Conservation (phyloP, 1,284 basidiomycete species). For the Ustilago hordei region DNA sequence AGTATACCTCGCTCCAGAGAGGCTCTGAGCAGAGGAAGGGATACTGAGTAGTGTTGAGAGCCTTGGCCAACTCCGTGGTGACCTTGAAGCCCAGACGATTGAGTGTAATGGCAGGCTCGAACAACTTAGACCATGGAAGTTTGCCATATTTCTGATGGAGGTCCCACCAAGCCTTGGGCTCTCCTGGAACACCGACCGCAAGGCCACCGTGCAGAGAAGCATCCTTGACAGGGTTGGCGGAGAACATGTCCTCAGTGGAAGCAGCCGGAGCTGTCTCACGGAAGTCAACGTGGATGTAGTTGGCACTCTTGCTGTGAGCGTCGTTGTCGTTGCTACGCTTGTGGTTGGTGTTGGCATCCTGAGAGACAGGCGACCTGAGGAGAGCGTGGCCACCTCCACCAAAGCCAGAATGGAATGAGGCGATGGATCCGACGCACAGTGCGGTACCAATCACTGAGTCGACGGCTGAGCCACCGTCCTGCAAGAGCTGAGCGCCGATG, state of each 20-base stretch:
- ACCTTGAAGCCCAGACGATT: slow-evolving; percentile 66
- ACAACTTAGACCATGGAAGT: slow-evolving; percentile 64
- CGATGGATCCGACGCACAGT: slow-evolving; percentile 70
- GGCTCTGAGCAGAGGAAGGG: slow-evolving; percentile 64
- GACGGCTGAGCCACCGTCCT: slow-evolving; percentile 70
- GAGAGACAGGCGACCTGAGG: slow-evolving; percentile 41
- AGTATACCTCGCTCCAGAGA: slow-evolving; percentile 58
- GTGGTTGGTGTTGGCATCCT: slow-evolving; percentile 26
- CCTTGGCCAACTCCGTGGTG: slow-evolving; percentile 52
- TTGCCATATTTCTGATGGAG: slow-evolving; percentile 66
- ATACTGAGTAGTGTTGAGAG: slow-evolving; percentile 45
- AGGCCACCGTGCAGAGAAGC: slow-evolving; percentile 56
- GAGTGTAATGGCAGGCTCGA: slow-evolving; percentile 64
- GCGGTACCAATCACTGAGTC: slow-evolving; percentile 67
- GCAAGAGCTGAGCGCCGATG: slow-evolving; percentile 69
- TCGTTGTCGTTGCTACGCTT: slow-evolving; percentile 24
- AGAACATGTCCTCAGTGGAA: slow-evolving; percentile 70
- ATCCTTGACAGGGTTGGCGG: slow-evolving; percentile 34
- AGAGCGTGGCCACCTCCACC: slow-evolving; percentile 69
- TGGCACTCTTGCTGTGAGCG: slow-evolving; percentile 44
- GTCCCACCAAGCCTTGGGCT: slow-evolving; percentile 67
- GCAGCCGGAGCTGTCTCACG: slow-evolving; percentile 70
- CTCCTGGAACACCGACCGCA: slow-evolving; percentile 69
- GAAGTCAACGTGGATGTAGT: slow-evolving; percentile 71
- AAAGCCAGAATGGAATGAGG: slow-evolving; percentile 71